phyloP scores from a whole-genome alignment of 768 basidiomycete species.

The Calocera viscosa region DNA sequence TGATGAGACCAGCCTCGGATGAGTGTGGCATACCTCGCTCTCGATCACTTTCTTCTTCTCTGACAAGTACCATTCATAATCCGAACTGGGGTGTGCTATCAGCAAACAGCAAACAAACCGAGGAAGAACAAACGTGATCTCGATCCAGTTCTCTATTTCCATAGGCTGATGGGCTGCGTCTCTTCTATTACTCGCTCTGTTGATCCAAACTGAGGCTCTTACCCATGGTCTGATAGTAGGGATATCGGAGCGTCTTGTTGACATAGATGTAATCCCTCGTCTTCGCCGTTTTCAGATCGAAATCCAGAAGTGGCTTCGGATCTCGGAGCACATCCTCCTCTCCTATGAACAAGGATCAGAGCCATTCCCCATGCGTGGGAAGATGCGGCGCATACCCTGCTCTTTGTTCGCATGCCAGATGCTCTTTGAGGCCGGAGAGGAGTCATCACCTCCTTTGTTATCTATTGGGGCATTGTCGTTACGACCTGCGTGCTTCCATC shows the following conservation, averaged over 20 bases:
- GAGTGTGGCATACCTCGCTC: slow-evolving; percentile 20
- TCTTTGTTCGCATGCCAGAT: slow-evolving; percentile 6
- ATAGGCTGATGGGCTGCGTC: slow-evolving; percentile 31
- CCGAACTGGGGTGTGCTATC: slow-evolving; percentile 13
- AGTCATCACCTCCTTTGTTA: not conserved
- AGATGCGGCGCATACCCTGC: not conserved
- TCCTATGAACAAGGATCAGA: not conserved
- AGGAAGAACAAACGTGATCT: slow-evolving; percentile 22
- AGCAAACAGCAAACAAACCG: too few species aligned
- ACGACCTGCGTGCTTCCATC: not conserved
- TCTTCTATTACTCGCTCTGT: too few species aligned
- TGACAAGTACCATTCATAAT: slow-evolving; percentile 26
- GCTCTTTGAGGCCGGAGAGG: not conserved
- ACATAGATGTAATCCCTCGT: slow-evolving; percentile 20
- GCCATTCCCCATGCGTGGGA: too few species aligned
- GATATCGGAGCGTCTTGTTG: slow-evolving; percentile 19
- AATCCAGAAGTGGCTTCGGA: slow-evolving; percentile 16
- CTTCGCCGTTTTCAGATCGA: slow-evolving; percentile 18
- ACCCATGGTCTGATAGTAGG: slow-evolving; percentile 19
- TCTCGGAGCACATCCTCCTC: slow-evolving; percentile 12
- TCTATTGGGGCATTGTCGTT: not conserved
- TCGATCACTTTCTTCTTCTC: slow-evolving; percentile 26
- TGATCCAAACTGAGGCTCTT: not conserved
- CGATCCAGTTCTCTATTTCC: slow-evolving; percentile 31
- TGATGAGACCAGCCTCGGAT: not conserved